Evolutionary conservation across 768 basidiomycete genomes (phyloP), one percentile per base, ranked within the genome.

Genomic region (Stropharia rugosoannulata): DNA sequence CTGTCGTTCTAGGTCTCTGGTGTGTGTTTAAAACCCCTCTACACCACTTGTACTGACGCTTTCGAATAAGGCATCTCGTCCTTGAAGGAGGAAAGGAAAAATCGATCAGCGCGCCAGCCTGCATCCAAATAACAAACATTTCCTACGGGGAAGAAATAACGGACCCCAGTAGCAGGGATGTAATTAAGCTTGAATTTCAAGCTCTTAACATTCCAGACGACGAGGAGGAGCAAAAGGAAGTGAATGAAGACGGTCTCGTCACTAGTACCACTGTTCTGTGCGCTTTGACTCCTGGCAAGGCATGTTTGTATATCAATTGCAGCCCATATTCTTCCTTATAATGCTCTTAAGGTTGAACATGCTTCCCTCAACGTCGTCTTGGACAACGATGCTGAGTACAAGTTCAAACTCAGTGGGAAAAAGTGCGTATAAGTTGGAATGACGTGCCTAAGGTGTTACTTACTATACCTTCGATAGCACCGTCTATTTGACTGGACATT

Each of bases 401-500:
- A 79, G 51, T 84, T 95, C 66, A 82, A 89, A 66, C 74, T 83
- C 45, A 78, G 85, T 43, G 94, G 94, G 55, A 88, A 91, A 74
- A 97, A 97, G 90, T 93, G 61, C 59, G 29, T 32, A 32, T 10
- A 32, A 32, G 78, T 45, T 49, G 16, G 37, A 49, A 52, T 22
- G 49, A 45, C 46, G 15, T 32, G 19, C 29, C 18, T 8, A 10
- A 22, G 8, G n/a, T 0, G n/a, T 48, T 56, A 49, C 66, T 54
- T 16, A 57, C 57, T 39, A 27, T 56, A 39, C 29, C 12, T 25
- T 52, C 51, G 6, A 3, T 53, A 91, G 88, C 69, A 74, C 86
- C 47, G 78, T 94, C 47, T 84, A 92, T 72, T 72, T 95, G 58
- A 85, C 86, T 59, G 93, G 93, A 52, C 93, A 94, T 72, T 94